Evolutionary conservation across 257 asterid species (phyloP), one percentile per base, ranked within the genome.

Genomic region (Solanum medicagineum): DNA sequence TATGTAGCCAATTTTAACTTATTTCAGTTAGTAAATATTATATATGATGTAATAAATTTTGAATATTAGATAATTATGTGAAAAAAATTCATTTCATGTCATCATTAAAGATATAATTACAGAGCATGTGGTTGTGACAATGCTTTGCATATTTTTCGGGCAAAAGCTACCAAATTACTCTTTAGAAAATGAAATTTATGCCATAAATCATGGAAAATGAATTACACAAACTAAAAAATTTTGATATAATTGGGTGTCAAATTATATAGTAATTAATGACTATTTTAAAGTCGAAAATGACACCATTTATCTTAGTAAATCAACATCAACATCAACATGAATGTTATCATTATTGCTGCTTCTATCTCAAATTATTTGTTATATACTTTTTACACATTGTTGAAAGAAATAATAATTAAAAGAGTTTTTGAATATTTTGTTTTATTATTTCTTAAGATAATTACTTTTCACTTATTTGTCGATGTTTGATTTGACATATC

Each of bases 71-170:
- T 66, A 66, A 15, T 15, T 14, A 66, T 66, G 8, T 1, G 0
- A 15, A 15, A 66, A 66, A 32, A 66, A 10, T 5, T 20, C 6
- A 75, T 51, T 77, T 15, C 63, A 77, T 77, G 83, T 51, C 83
- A 77, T 77, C 47, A 77, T 51, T 77, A 40, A 70, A 17, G n/a
- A 14, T 54, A 83, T 65, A 59, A 81, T 81, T 81, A 81, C 14
- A 15, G 7, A 40, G 26, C 85, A 82, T 66, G 75, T 82, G 77
- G 11, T 62, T 19, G 44, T 29, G 85, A 19, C 22, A 45, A 62
- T 44, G 71, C 77, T 29, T 45, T 45, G 85, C 85, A 82, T 82
- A 82, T 82, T 81, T 81, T 59, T 57, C 85, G 85, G 73, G 57
- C 75, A 81, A 81, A 81, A 81, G 57, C 16, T 75, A 49, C 9